Evolutionary conservation across 1,284 basidiomycete species (phyloP).

Genomic region (Pholiota adiposa): DNA sequence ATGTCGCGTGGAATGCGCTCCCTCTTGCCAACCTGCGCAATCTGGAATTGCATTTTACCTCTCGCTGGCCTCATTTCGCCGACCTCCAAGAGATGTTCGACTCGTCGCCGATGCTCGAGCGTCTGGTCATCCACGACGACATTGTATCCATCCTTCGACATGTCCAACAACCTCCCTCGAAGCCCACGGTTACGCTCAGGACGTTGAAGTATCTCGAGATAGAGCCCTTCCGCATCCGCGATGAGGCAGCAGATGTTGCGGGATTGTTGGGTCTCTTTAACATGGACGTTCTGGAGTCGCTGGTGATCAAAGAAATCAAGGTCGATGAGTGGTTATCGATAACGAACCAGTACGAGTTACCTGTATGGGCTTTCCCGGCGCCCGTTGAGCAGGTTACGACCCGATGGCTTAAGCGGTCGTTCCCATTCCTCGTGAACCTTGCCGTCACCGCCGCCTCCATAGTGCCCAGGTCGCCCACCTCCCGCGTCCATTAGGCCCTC

Average conservation of each 20-base stretch:
- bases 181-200: conserved; percentile 18
- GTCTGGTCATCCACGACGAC: conserved; percentile 26
- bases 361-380: background rate
- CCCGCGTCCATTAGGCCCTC: background rate
- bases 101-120: conserved; percentile 23
- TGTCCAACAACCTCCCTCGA: conserved; percentile 18
- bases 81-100: conserved; percentile 21
- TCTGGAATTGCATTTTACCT: conserved; percentile 23
- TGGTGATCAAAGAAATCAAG: conserved; percentile 15
- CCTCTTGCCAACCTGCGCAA: conserved; percentile 23
- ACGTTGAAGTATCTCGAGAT: conserved; percentile 22
- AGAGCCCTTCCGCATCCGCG: conserved; percentile 20
- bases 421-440: conserved; percentile 5
- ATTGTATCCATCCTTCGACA: conserved; percentile 22
- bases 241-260: conserved; percentile 20
- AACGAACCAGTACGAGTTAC: conserved; percentile 6
- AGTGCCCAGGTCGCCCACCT: background rate
- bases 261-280: conserved; percentile 21
- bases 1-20: conserved; percentile 27
- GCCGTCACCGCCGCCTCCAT: background rate
- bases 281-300: conserved; percentile 18
- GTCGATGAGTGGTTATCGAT: conserved; percentile 12
- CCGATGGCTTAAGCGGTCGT: background rate
- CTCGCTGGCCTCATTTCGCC: conserved; percentile 24
- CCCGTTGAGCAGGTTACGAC: background rate